Evolutionary conservation across 2,329 filamentous ascomycete genomes (phyloP).

Genomic region (Aspergillus fumigatiaffinis): DNA sequence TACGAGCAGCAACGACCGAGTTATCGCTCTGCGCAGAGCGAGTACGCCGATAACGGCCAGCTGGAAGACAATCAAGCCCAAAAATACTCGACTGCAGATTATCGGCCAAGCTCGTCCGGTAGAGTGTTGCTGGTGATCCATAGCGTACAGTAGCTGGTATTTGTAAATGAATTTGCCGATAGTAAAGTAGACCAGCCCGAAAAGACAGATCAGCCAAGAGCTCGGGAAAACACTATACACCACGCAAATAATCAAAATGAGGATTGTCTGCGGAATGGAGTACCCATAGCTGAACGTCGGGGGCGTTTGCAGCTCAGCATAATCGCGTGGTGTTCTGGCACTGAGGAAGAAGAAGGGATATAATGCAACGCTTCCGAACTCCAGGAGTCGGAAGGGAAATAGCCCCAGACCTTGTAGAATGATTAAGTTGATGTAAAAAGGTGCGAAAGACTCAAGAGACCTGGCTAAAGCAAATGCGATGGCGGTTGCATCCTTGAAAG

Average conservation of each 20-base stretch:
- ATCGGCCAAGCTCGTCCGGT: constrained; percentile 94
- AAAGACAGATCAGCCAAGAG: constrained; percentile 76
- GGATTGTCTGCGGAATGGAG: constrained; percentile 84
- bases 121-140: constrained; percentile 72
- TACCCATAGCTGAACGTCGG: constrained; percentile 94
- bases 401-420: constrained; percentile 90
- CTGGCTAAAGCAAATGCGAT: constrained; percentile 72
- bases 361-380: constrained; percentile 79
- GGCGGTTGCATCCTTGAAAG: constrained; percentile 72
- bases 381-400: constrained; percentile 85
- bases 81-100: constrained; percentile 86
- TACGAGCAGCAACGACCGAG: constrained; percentile 66
- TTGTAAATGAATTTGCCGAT: constrained; percentile 44
- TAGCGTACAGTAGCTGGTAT: constrained; percentile 94
- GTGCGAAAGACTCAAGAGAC: constrained; percentile 69
- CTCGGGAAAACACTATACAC: constrained; percentile 84
- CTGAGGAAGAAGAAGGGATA: constrained; percentile 76
- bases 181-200: constrained; percentile 63
- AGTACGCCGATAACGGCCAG: constrained; percentile 85
- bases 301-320: constrained; percentile 74
- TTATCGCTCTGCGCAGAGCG: constrained; percentile 68
- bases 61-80: constrained; percentile 86
- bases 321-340: constrained; percentile 86
- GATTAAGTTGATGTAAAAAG: constrained; percentile 92
- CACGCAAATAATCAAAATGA: constrained; percentile 91